Percentiles rank a stretch among this genome's conserved stretches.
Conservation (phyloP, 345 rosid species). For the Microcos paniculata region DNA sequence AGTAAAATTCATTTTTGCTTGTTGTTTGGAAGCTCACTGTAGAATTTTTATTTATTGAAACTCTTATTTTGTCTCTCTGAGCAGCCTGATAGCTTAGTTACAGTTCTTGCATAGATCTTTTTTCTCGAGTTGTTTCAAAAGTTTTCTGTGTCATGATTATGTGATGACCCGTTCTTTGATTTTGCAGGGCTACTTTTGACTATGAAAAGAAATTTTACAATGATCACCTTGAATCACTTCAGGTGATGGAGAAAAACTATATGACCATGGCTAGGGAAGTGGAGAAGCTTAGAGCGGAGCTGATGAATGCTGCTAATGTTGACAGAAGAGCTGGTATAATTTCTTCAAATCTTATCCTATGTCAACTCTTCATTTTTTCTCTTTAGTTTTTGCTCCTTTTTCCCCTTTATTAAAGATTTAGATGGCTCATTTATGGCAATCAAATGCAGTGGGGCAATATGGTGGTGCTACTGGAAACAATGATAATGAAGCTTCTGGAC, state of each 20-base stretch:
- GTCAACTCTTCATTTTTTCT: slow-evolving; percentile 5
- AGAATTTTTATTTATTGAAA: background rate
- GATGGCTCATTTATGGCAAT: slow-evolving; percentile 18
- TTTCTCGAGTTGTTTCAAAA: background rate
- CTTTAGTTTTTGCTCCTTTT: background rate
- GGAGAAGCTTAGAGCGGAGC: slow-evolving; percentile 85
- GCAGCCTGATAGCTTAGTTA: background rate
- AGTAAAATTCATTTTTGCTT: background rate
- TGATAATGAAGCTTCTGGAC: slow-evolving; percentile 55
- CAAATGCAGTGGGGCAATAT: slow-evolving; percentile 55
- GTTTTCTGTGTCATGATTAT: background rate
- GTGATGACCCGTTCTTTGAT: slow-evolving; percentile 9
- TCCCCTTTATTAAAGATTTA: background rate
- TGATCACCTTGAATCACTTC: slow-evolving; percentile 93
- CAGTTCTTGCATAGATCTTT: background rate
- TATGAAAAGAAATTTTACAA: slow-evolving; percentile 81
- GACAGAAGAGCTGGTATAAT: slow-evolving; percentile 61
- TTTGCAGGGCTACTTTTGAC: slow-evolving; percentile 79
- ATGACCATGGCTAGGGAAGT: slow-evolving; percentile 86
- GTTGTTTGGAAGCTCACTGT: background rate
- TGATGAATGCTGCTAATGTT: slow-evolving; percentile 51
- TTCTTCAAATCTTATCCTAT: background rate
- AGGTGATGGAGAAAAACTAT: slow-evolving; percentile 88
- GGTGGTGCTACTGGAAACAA: slow-evolving; percentile 47
- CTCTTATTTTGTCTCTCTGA: background rate